Base-by-base conservation (phyloP, 2,329 filamentous ascomycete species). In the Pestalotiopsis sp. region DNA sequence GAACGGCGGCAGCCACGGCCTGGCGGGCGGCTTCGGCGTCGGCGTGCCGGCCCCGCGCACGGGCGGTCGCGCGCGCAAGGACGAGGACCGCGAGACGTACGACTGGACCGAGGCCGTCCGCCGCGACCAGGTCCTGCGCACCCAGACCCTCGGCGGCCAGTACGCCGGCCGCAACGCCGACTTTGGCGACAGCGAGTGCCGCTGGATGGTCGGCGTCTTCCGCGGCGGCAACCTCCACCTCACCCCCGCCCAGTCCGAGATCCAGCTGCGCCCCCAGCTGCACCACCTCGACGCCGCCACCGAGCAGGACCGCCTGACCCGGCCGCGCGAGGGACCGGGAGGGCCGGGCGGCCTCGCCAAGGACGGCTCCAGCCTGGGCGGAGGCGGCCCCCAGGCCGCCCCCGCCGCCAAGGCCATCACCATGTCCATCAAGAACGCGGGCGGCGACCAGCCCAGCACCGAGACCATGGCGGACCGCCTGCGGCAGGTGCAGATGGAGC, bases 141-240 rank as follows among this genome's bases (percentile, higher is more conserved):
- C 90, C 69, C 94, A 97, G 83, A 97, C 94, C 0, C 85, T 97
- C 25, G 95, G 94, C 60, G 96, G 96, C 0, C 91, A 95, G 78
- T 91, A 93, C 70, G 86, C 91, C 13, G 67, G 66, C 2, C 49
- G 69, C 14, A 68, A 90, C 2, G 89, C 91, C 72, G 88, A 91
- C 72, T 62, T 62, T 39, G 91, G 92, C 25, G 66, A 63, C 27
- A 45, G 62, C 23, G 91, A 93, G 58, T 78, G 75, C 63, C 74
- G 76, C 72, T 97, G 97, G 82, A 97, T 98, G 90, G 87, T 98
- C 64, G 96, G 94, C 36, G 92, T 94, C n/a, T 98, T 98, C 78
- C 89, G 92, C 77, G 91, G 91, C 65, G 89, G 93, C 95, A 90
- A 97, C 77, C 84, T 98, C 11, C 94, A 98, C 81, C 89, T 98